phyloP scores from a whole-genome alignment of 2,329 filamentous ascomycete species.

The Colletotrichum graminicola region DNA sequence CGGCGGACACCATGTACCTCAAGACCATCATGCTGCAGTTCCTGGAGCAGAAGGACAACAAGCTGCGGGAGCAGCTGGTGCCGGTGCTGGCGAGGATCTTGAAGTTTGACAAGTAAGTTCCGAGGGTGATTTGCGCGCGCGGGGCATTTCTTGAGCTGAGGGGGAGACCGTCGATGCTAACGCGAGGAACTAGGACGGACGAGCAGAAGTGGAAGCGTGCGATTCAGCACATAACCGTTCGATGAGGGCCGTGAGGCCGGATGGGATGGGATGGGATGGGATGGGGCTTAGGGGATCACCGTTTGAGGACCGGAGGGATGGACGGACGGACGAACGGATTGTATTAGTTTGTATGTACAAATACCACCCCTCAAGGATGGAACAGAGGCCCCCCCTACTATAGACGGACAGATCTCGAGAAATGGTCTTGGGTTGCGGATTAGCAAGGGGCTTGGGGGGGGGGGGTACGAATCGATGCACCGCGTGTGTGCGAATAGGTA shows the following conservation, averaged over 20 bases:
- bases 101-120: constrained; percentile 80
- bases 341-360: constrained; percentile 30
- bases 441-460: too few species aligned
- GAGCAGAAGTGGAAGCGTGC: constrained; percentile 90
- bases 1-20: constrained; percentile 72
- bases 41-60: constrained; percentile 83
- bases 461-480: not conserved
- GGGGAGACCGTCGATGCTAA: constrained; percentile 17
- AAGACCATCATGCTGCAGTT: constrained; percentile 88
- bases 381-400: not conserved
- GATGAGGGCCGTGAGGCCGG: constrained; percentile 43
- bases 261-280: too few species aligned
- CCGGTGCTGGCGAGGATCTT: constrained; percentile 82
- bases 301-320: not conserved
- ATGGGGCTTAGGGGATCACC: not conserved
- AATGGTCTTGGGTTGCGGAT: too few species aligned
- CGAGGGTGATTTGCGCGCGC: not conserved
- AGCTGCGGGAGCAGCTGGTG: constrained; percentile 79
- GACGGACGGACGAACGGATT: not conserved
- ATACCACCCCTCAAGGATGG: constrained; percentile 16
- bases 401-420: too few species aligned
- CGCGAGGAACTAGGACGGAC: constrained; percentile 62
- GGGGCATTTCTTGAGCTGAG: too few species aligned
- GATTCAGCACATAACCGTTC: constrained; percentile 66
- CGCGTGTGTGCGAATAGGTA: not conserved